These are phyloP conservation scores for Pseudogymnoascus pannorum DNA, from an alignment of 2,329 filamentous ascomycete genomes.

Conservation along the genomic window DNA sequence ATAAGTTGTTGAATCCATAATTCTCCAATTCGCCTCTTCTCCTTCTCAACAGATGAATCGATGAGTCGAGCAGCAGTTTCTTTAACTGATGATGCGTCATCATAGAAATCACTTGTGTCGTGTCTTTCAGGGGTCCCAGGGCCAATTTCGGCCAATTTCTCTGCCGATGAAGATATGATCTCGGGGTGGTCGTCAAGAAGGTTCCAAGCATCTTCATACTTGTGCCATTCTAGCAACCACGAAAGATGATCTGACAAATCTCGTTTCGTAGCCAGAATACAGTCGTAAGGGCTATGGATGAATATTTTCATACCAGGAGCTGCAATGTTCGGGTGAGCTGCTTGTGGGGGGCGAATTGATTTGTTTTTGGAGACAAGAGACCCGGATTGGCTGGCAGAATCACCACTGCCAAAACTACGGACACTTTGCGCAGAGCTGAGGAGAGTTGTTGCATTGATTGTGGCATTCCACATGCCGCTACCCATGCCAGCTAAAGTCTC, in stretches of 20 bases:
- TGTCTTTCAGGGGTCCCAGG: slow-evolving; percentile 34
- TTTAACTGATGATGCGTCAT: slow-evolving; percentile 59
- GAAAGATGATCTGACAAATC: slow-evolving; percentile 77
- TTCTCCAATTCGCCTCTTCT: slow-evolving; percentile 87
- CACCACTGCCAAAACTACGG: slow-evolving; percentile 49
- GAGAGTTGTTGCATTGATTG: slow-evolving; percentile 76
- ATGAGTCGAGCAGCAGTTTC: slow-evolving; percentile 51
- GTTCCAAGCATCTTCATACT: slow-evolving; percentile 82
- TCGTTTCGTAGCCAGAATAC: slow-evolving; percentile 81
- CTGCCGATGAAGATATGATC: slow-evolving; percentile 41
- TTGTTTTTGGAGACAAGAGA: slow-evolving; percentile 39
- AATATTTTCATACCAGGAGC: slow-evolving; percentile 70
- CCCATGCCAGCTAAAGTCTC: slow-evolving; percentile 67
- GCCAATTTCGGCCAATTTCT: slow-evolving; percentile 34
- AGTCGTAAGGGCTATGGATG: slow-evolving; percentile 94
- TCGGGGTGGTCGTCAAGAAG: slow-evolving; percentile 85
- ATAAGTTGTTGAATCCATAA: slow-evolving; percentile 87
- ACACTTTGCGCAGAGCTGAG: slow-evolving; percentile 84
- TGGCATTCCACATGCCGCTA: slow-evolving; percentile 81
- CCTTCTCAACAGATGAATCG: slow-evolving; percentile 66
- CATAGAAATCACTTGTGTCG: slow-evolving; percentile 55
- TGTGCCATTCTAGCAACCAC: slow-evolving; percentile 77
- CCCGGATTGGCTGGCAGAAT: slow-evolving; percentile 39
- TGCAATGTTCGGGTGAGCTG: slow-evolving; percentile 24
- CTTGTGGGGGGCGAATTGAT: slow-evolving; percentile 18